phyloP scores from a whole-genome alignment of 2,329 filamentous ascomycete genomes.

The Trichoderma koningii region DNA sequence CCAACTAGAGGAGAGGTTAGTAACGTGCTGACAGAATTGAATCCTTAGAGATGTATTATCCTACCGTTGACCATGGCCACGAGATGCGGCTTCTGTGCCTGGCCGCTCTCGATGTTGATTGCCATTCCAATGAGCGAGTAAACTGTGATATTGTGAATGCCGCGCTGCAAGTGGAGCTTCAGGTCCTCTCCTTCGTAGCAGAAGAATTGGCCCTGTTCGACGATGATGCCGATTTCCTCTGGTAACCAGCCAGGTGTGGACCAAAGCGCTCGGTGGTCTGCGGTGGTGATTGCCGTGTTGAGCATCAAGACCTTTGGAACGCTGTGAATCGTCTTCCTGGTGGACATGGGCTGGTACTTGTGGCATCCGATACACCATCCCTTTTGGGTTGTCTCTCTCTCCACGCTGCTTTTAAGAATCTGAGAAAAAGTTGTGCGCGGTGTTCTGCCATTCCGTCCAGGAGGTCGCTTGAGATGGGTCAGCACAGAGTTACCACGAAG shows the following conservation, averaged over 20 bases:
- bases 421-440: slow-evolving; percentile 76
- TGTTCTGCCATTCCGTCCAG: slow-evolving; percentile 51
- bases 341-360: slow-evolving; percentile 84
- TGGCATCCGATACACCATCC: slow-evolving; percentile 94
- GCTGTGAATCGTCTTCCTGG: slow-evolving; percentile 78
- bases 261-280: slow-evolving; percentile 81
- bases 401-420: slow-evolving; percentile 88
- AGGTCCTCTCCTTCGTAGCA: slow-evolving; percentile 94
- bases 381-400: slow-evolving; percentile 82
- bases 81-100: slow-evolving; percentile 84
- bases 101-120: slow-evolving; percentile 82
- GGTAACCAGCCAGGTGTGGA: slow-evolving; percentile 87
- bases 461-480: slow-evolving; percentile 47
- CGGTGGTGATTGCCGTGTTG: slow-evolving; percentile 73
- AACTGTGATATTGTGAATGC: slow-evolving; percentile 77
- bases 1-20: slow-evolving; percentile 51
- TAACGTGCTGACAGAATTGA: not conserved
- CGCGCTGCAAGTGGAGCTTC: slow-evolving; percentile 74
- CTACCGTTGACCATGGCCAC: slow-evolving; percentile 86
- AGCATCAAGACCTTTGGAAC: slow-evolving; percentile 86
- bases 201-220: slow-evolving; percentile 88
- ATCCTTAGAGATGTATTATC: slow-evolving; percentile 26
- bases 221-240: slow-evolving; percentile 88
- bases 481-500: not conserved
- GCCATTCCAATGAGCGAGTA: slow-evolving; percentile 92